phyloP scores from a whole-genome alignment of 345 rosid species.

The Durio zibethinus region DNA sequence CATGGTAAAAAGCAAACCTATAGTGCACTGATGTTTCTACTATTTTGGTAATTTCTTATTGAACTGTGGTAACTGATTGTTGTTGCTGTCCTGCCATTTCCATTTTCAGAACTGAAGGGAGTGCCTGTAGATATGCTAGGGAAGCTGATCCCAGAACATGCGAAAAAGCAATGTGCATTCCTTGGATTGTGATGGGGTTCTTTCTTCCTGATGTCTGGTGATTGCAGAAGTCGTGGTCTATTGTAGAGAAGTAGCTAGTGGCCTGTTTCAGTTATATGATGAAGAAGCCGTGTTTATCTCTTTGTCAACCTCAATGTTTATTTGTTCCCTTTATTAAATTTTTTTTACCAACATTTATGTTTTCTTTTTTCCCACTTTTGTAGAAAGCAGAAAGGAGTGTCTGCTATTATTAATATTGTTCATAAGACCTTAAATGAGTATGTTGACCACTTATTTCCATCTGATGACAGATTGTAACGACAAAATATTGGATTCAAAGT shows the following conservation, averaged over 20 bases:
- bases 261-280: slow-evolving; percentile 11
- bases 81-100: not conserved
- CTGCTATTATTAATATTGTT: not conserved
- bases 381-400: slow-evolving; percentile 15
- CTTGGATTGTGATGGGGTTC: slow-evolving; percentile 36
- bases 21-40: not conserved
- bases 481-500: not conserved
- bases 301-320: slow-evolving; percentile 14
- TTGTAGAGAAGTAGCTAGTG: slow-evolving; percentile 23
- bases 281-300: slow-evolving; percentile 11
- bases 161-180: slow-evolving; percentile 50
- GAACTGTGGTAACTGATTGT: not conserved
- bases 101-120: slow-evolving; percentile 67
- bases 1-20: slow-evolving; percentile 52
- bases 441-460: slow-evolving; percentile 11
- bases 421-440: no score
- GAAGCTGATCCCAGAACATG: slow-evolving; percentile 64
- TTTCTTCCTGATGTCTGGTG: slow-evolving; percentile 22
- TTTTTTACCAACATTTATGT: slow-evolving; percentile 5
- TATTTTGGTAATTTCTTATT: not conserved
- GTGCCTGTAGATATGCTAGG: slow-evolving; percentile 47
- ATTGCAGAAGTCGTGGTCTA: slow-evolving; percentile 24
- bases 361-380: not conserved
- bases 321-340: slow-evolving; percentile 14
- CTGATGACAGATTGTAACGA: not conserved